Evolutionary conservation across 352 stramenopile genomes (phyloP).

Genomic region (Globisporangium cylindrosporum): DNA sequence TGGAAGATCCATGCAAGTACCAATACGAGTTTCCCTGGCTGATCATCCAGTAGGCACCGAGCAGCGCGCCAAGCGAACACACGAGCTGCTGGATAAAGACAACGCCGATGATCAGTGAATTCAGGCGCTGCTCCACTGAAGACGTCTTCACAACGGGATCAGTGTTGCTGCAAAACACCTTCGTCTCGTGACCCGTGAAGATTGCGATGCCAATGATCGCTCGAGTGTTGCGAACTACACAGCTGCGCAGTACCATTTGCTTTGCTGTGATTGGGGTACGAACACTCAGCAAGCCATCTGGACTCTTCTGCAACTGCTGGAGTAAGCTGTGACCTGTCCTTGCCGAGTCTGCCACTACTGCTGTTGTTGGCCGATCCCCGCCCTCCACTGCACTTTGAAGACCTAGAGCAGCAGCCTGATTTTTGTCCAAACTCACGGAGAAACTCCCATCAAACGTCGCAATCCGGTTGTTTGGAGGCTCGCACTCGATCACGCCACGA

Average conservation of each 20-base stretch:
- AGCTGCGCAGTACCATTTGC: conserved; percentile 89
- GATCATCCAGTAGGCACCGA: conserved; percentile 73
- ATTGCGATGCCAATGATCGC: conserved; percentile 83
- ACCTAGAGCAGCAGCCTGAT: conserved; percentile 37
- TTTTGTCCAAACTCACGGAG: conserved; percentile 34
- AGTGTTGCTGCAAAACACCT: conserved; percentile 83
- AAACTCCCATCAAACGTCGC: conserved; percentile 80
- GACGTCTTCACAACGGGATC: conserved; percentile 76
- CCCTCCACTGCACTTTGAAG: conserved; percentile 15
- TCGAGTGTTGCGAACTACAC: conserved; percentile 84
- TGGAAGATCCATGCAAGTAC: conserved; percentile 38
- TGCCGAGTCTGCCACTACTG: not conserved
- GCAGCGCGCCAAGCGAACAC: conserved; percentile 58
- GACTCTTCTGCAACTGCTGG: conserved; percentile 26
- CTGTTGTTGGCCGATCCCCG: no score
- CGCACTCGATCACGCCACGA: conserved; percentile 60
- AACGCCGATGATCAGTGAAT: conserved; percentile 67
- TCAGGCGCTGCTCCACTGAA: conserved; percentile 71
- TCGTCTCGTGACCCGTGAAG: conserved; percentile 87
- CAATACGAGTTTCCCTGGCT: conserved; percentile 58
- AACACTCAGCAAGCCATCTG: conserved; percentile 35
- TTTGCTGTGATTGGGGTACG: conserved; percentile 72
- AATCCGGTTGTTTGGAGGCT: conserved; percentile 84
- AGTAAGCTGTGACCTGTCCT: conserved; percentile 12
- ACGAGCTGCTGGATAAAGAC: conserved; percentile 76